Conservation (phyloP, 148 eudicot genomes). For the Silene uniflora region DNA sequence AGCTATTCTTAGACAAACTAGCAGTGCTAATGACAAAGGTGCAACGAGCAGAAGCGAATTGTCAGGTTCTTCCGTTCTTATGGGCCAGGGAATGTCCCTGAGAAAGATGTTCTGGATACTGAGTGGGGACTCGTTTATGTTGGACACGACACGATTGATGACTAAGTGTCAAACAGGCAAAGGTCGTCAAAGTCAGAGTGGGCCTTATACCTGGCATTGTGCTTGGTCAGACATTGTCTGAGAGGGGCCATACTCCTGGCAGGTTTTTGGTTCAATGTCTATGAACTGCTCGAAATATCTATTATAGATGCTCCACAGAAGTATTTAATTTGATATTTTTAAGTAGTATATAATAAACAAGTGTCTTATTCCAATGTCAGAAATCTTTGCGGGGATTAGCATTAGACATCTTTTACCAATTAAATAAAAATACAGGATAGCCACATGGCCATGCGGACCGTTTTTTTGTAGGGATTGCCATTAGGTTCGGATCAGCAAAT, state of each 20-base stretch:
- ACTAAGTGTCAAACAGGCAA: constrained; percentile 40
- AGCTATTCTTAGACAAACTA: constrained; percentile 20
- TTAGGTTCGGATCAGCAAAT: background rate
- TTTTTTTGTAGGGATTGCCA: constrained; percentile 1
- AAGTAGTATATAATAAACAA: background rate
- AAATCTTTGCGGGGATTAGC: background rate
- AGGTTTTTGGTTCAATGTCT: constrained; percentile 41
- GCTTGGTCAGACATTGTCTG: constrained; percentile 54
- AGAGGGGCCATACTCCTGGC: constrained; percentile 52
- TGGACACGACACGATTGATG: constrained; percentile 41
- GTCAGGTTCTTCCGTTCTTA: constrained; percentile 28
- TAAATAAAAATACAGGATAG: background rate
- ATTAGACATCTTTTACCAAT: background rate
- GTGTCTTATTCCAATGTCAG: background rate
- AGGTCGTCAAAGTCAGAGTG: constrained; percentile 70
- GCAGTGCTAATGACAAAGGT: constrained; percentile 34
- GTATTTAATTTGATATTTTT: background rate
- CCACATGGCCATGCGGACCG: background rate
- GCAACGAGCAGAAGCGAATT: constrained; percentile 38
- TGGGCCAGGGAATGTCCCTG: constrained; percentile 37
- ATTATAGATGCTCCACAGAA: background rate
- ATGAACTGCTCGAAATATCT: background rate
- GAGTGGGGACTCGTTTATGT: constrained; percentile 44
- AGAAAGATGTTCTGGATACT: constrained; percentile 37
- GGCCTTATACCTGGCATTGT: constrained; percentile 68